Evolutionary conservation across 345 rosid genomes (phyloP).

Genomic region (Pistacia atlantica): DNA sequence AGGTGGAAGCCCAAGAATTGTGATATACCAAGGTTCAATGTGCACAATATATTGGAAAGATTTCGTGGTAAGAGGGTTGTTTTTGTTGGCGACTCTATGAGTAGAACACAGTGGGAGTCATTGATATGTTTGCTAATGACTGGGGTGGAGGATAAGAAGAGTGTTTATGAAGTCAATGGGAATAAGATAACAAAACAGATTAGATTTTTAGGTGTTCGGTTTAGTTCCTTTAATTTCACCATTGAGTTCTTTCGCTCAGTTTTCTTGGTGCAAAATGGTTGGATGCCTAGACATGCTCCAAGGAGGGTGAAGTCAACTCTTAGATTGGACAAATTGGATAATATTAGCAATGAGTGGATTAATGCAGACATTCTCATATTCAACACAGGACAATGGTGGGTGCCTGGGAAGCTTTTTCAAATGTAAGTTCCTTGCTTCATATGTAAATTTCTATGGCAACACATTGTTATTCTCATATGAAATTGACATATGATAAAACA

Average conservation of each 20-base stretch:
- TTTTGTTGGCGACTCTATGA: conserved; percentile 90
- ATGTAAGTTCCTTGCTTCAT: conserved; percentile 53
- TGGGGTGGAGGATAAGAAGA: conserved; percentile 74
- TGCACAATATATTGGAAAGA: conserved; percentile 44
- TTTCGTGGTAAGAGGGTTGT: conserved; percentile 73
- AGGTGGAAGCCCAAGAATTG: conserved; percentile 83
- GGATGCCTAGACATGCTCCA: conserved; percentile 66
- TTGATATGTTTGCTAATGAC: conserved; percentile 85
- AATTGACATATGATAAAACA: not conserved
- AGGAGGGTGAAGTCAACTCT: conserved; percentile 76
- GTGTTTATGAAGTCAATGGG: conserved; percentile 81
- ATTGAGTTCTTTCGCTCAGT: conserved; percentile 89
- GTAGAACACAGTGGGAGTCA: conserved; percentile 94
- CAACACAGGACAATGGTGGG: conserved; percentile 98
- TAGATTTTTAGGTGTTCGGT: conserved; percentile 75
- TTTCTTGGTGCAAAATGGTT: conserved; percentile 84
- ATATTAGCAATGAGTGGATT: conserved; percentile 69
- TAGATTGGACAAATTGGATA: conserved; percentile 73
- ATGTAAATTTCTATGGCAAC: conserved; percentile 10
- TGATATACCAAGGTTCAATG: conserved; percentile 60
- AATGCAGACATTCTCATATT: conserved; percentile 78
- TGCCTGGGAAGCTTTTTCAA: conserved; percentile 89
- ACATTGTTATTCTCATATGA: not conserved
- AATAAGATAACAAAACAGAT: conserved; percentile 80
- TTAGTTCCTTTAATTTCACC: conserved; percentile 72